These are phyloP conservation scores for Brettanomyces nanus DNA, from an alignment of 805 yeast genomes.

Conservation along the genomic window DNA sequence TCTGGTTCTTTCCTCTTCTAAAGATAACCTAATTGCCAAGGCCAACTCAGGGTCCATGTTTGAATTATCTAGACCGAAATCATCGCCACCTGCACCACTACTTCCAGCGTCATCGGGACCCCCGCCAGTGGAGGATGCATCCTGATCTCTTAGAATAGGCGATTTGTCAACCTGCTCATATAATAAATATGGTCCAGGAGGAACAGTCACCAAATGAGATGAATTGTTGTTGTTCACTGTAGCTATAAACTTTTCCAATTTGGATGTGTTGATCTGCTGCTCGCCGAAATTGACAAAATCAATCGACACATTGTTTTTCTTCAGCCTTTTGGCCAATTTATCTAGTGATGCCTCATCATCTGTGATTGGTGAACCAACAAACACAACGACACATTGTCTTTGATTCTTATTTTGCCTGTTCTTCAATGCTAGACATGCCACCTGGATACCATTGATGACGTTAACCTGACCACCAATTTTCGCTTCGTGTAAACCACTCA, in stretches of 20 bases:
- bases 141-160: conserved; percentile 62
- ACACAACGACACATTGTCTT: conserved; percentile 80
- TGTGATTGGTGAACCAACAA: conserved; percentile 79
- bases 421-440: conserved; percentile 87
- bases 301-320: conserved; percentile 84
- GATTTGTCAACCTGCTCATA: conserved; percentile 77
- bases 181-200: conserved; percentile 80
- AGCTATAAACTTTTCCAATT: conserved; percentile 70
- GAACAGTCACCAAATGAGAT: conserved; percentile 76
- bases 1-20: conserved; percentile 91
- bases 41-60: conserved; percentile 96
- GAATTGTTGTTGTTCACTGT: conserved; percentile 68
- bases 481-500: conserved; percentile 76
- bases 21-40: conserved; percentile 84
- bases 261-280: conserved; percentile 63
- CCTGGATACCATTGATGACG: conserved; percentile 79
- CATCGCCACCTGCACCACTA: conserved; percentile 28
- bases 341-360: conserved; percentile 67
- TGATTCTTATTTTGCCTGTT: conserved; percentile 94
- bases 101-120: conserved; percentile 37
- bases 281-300: conserved; percentile 93
- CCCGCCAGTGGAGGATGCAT: conserved; percentile 33
- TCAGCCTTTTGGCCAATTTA: conserved; percentile 82
- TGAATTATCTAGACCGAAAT: conserved; percentile 71
- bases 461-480: conserved; percentile 60